Evolutionary conservation across 352 stramenopile species (phyloP).

Genomic region (Globisporangium takayamanum): DNA sequence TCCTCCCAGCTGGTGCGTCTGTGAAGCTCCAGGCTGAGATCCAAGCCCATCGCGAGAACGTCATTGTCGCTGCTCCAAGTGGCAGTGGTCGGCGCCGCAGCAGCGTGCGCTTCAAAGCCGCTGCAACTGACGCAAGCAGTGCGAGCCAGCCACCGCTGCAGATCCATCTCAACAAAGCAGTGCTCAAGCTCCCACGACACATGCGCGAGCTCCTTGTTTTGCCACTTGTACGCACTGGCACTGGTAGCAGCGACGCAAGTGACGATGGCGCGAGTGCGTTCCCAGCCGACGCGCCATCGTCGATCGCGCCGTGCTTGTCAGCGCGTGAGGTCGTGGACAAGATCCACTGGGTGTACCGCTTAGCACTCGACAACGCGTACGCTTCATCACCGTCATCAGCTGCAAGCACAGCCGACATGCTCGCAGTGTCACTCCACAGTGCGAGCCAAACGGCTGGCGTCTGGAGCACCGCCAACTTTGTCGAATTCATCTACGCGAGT

Average conservation of each 20-base stretch:
- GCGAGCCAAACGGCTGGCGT: background rate
- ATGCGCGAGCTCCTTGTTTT: conserved; percentile 26
- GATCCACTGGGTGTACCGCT: conserved; percentile 29
- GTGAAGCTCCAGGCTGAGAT: conserved; percentile 6
- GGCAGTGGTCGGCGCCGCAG: conserved; percentile 24
- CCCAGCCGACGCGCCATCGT: conserved; percentile 10
- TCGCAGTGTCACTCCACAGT: conserved; percentile 5
- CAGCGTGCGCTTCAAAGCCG: conserved; percentile 10
- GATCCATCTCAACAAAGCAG: conserved; percentile 23
- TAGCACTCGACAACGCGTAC: conserved; percentile 14
- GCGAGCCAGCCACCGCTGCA: conserved; percentile 8
- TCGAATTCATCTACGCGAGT: conserved; percentile 23
- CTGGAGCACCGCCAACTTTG: conserved; percentile 25
- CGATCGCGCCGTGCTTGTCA: conserved; percentile 20
- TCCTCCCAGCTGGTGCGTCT: conserved; percentile 11
- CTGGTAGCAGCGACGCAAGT: background rate
- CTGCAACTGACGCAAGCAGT: background rate
- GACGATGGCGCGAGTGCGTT: conserved; percentile 10
- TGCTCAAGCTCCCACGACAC: conserved; percentile 29
- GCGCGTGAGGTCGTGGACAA: conserved; percentile 24
- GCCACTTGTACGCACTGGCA: background rate
- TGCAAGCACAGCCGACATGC: background rate
- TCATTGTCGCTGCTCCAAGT: background rate
- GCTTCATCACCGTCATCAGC: background rate
- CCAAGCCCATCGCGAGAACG: conserved; percentile 1